Conservation (phyloP, 2,329 filamentous ascomycete genomes). For the Penicillium sp. region DNA sequence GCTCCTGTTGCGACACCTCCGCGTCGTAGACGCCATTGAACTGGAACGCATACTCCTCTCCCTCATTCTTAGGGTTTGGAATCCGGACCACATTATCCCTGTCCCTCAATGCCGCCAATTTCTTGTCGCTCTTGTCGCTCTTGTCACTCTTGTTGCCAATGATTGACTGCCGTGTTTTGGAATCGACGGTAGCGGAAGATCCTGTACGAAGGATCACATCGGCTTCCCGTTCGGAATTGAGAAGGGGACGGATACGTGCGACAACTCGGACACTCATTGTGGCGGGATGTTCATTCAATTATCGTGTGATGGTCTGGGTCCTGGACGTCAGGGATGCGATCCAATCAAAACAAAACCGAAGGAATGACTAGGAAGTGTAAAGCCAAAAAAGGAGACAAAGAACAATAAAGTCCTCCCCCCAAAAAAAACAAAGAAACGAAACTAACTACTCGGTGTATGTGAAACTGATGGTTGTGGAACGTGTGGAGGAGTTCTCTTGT, state of each 20-base stretch:
- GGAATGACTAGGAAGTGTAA: slow-evolving; percentile 4
- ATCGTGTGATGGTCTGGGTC: not conserved
- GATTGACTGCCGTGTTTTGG: slow-evolving; percentile 21
- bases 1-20: slow-evolving; percentile 73
- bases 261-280: slow-evolving; percentile 71
- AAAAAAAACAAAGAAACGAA: slow-evolving; percentile 13
- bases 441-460: slow-evolving; percentile 22
- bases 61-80: slow-evolving; percentile 88
- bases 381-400: slow-evolving; percentile 10
- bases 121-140: slow-evolving; percentile 12
- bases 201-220: slow-evolving; percentile 80
- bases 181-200: slow-evolving; percentile 33
- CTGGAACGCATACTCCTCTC: slow-evolving; percentile 87
- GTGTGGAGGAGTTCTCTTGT: slow-evolving; percentile 20
- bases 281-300: slow-evolving; percentile 9
- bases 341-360: slow-evolving; percentile 6
- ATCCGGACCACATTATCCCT: slow-evolving; percentile 74
- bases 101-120: slow-evolving; percentile 44
- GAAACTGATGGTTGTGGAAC: slow-evolving; percentile 13
- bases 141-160: slow-evolving; percentile 31
- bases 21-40: slow-evolving; percentile 93
- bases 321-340: not conserved
- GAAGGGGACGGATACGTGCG: slow-evolving; percentile 82
- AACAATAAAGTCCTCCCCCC: slow-evolving; percentile 13
- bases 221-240: slow-evolving; percentile 79